Base-by-base conservation (phyloP, 495 filamentous ascomycete species). In the Barbatosphaeria neglecta region DNA sequence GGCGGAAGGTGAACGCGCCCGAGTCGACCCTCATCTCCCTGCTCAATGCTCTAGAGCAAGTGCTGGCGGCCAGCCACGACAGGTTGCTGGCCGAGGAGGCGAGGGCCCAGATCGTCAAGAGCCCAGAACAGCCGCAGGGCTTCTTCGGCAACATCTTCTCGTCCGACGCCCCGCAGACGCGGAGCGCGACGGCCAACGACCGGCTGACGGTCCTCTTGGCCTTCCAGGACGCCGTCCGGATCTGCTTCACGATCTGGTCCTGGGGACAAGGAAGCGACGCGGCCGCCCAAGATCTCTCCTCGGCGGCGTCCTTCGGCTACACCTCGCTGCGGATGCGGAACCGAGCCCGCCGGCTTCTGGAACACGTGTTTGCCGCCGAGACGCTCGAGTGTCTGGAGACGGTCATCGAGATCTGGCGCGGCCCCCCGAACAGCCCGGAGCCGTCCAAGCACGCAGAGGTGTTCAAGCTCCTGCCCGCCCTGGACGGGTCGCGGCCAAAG, bases 121-220 rank as follows among this genome's bases (percentile, higher is more conserved):
- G 77, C 46, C 86, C 87, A 31, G 87, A 95, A 52, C 85, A 89
- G 56, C 72, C 81, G 13, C 86, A 92, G 56, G 85, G 90, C 38
- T 95, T 97, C 62, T 95, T 98, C 56, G 89, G 90, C 16, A 95
- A 89, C 53, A 94, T 97, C 0, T 95, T 95, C 60, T 73, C 83
- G 8, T 76, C 84, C 0, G 90, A 97, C 45, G 72, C 80, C 6
- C 81, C 73, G 3, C 88, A 88, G 44, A 69, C 76, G 20, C 76
- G 87, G 35, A 83, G 82, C 39, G 76, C 80, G 15, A 83, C 86
- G 13, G 89, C 88, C n/a, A 99, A 97, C 56, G 90, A 90, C 51
- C 73, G 90, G 33, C 72, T 99, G 20, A 96, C 90, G 0, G 92
- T 99, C 17, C 66, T 96, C 9, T 73, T 99, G n/a, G 90, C 89